Percentiles rank a stretch among this genome's conserved stretches.
phyloP scores from a whole-genome alignment of 805 yeast genomes.

The Barnettozyma sp. region DNA sequence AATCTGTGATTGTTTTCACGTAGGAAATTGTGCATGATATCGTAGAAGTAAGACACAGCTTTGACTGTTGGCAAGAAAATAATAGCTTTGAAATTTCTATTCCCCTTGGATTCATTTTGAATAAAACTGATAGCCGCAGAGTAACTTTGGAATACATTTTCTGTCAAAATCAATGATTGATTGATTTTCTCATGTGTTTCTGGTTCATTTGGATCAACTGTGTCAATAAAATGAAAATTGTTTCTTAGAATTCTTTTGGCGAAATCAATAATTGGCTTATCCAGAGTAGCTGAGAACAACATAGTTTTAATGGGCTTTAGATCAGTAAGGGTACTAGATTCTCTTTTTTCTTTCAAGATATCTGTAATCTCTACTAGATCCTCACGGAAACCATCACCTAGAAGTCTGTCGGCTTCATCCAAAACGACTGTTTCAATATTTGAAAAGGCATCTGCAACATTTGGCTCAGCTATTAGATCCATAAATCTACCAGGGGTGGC shows the following conservation, averaged over 20 bases:
- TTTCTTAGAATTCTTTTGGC: conserved; percentile 55
- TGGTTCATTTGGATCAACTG: conserved; percentile 68
- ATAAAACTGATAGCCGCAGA: conserved; percentile 51
- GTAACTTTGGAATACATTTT: conserved; percentile 49
- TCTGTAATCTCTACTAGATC: conserved; percentile 54
- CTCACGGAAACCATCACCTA: conserved; percentile 73
- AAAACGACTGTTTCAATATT: conserved; percentile 59
- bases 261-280: conserved; percentile 54
- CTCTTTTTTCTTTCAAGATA: conserved; percentile 34
- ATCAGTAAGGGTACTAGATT: conserved; percentile 24
- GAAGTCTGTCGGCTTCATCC: conserved; percentile 88
- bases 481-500: conserved; percentile 86
- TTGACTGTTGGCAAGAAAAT: conserved; percentile 76
- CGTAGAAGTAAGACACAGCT: conserved; percentile 46
- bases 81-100: conserved; percentile 61
- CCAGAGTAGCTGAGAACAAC: conserved; percentile 85
- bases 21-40: conserved; percentile 17
- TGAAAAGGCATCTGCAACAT: conserved; percentile 39
- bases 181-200: conserved; percentile 71
- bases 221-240: conserved; percentile 57
- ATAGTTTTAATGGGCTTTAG: conserved; percentile 49
- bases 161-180: conserved; percentile 55
- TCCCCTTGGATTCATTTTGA: conserved; percentile 30
- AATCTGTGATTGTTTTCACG: conserved; percentile 21
- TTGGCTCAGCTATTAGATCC: conserved; percentile 48